Conservation (phyloP, 352 stramenopile species). For the Globisporangium viniferum region DNA sequence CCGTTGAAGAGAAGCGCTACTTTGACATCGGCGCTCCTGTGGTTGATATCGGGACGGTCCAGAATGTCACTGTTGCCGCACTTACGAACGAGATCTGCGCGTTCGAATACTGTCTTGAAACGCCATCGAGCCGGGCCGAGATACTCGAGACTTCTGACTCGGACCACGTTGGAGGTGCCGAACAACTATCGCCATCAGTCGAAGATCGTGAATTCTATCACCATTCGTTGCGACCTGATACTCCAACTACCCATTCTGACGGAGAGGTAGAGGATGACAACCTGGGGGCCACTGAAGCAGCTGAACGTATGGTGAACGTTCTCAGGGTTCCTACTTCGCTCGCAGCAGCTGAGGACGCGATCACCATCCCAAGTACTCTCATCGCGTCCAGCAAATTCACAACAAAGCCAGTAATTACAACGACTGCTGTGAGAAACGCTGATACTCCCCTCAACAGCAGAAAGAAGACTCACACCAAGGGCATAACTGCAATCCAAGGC, state of each 20-base stretch:
- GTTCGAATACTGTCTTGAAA: constrained; percentile 13
- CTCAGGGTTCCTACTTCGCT: constrained; percentile 4
- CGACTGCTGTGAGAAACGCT: constrained; percentile 8
- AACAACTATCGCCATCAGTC: neutral
- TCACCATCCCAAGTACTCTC: constrained; percentile 23
- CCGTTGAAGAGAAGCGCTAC: constrained; percentile 50
- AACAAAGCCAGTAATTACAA: constrained; percentile 23
- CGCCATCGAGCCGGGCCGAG: neutral
- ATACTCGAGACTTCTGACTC: neutral
- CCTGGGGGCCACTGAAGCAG: neutral
- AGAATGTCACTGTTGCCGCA: constrained; percentile 24
- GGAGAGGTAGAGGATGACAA: neutral
- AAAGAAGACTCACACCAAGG: constrained; percentile 16
- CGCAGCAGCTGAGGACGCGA: neutral
- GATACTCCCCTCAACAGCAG: neutral
- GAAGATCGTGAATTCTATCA: constrained; percentile 2
- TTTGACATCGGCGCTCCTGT: constrained; percentile 59
- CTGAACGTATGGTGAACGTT: constrained; percentile 1
- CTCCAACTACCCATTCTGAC: constrained; percentile 13
- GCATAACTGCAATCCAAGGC: constrained; percentile 9
- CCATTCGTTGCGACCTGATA: constrained; percentile 5
- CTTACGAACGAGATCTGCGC: constrained; percentile 39
- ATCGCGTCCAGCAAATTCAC: constrained; percentile 18
- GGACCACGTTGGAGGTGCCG: neutral
- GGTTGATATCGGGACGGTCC: constrained; percentile 37